Base-by-base conservation (phyloP, 2,329 filamentous ascomycete species). In the Diaporthe ampelina region DNA sequence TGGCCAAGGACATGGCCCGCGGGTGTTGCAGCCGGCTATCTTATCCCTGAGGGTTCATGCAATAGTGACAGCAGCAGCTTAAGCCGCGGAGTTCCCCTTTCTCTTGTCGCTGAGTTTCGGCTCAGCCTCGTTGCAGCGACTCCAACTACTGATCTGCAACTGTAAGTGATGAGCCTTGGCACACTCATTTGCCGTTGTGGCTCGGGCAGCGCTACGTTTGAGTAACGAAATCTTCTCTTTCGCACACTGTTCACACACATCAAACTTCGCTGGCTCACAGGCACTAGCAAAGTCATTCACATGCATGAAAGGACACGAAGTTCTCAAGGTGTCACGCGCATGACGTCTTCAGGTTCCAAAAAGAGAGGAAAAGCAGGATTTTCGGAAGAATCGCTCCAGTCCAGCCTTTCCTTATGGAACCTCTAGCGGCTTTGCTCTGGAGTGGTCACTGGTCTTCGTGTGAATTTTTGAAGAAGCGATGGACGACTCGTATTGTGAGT, bases 11-110 rank as follows among this genome's bases (percentile, higher is more conserved):
- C 32, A 29, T 19, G 45, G 35, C 2, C 5, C 13, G 7, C 45
- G 21, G 48, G 32, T 21, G 8, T 40, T 40, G 63, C 63, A 40
- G 52, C 48, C 48, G 48, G 4, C 11, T 24, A n/a, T 40, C 17
- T 24, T 8, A 68, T 54, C 29, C 63, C 45, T 68, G 48, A 40
- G n/a, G 17, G 35, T 52, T 40, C 48, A 52, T 54, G 63, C 37
- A 40, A n/a, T 15, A 54, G 9, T 40, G 32, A 40, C 63, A 68
- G 63, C 48, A 17, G 17, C 17, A 11, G 63, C 32, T n/a, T n/a
- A 40, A 68, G n/a, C 63, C 21, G 48, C 24, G 9, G 7, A 19
- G 17, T 15, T 15, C 37, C 9, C 17, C 17, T 24, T n/a, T 13
- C 9, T n/a, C 6, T 26, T 54, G 32, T 54, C 32, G 32, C 21